phyloP scores from a whole-genome alignment of 495 filamentous ascomycete genomes.

The Xylaria curta region DNA sequence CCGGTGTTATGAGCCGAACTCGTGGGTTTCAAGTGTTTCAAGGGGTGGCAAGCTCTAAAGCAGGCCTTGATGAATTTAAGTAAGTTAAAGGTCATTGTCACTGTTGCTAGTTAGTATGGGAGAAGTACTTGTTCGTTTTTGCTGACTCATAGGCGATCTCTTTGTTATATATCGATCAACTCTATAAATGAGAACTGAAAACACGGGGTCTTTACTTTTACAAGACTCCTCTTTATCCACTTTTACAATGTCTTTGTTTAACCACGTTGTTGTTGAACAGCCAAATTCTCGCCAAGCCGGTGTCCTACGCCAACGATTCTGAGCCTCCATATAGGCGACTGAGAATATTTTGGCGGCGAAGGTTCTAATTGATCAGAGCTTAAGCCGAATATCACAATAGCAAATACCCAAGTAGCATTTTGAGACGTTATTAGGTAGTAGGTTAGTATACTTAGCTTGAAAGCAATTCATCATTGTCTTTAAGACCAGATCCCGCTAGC shows the following conservation, averaged over 20 bases:
- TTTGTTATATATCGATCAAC: background rate
- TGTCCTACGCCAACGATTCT: background rate
- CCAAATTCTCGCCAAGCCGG: background rate
- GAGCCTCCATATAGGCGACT: background rate
- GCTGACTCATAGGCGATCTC: background rate
- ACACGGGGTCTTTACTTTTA: background rate
- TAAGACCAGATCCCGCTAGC: conserved; percentile 36
- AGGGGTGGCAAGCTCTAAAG: background rate
- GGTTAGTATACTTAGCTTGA: conserved; percentile 21
- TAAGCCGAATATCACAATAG: background rate
- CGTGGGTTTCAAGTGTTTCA: background rate
- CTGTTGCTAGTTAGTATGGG: background rate
- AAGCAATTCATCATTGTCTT: conserved; percentile 28
- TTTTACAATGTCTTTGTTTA: conserved; percentile 20
- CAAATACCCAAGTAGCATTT: background rate
- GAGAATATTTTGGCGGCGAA: background rate
- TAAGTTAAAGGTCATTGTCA: background rate
- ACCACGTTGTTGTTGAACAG: background rate
- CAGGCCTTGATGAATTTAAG: conserved; percentile 8
- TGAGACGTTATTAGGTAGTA: background rate
- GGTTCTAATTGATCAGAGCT: background rate
- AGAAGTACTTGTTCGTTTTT: background rate
- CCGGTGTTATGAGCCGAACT: background rate
- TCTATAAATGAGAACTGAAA: background rate
- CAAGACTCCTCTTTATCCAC: conserved; percentile 17